Evolutionary conservation across 352 stramenopile species (phyloP).

Genomic region (Phytophthora fragariae): DNA sequence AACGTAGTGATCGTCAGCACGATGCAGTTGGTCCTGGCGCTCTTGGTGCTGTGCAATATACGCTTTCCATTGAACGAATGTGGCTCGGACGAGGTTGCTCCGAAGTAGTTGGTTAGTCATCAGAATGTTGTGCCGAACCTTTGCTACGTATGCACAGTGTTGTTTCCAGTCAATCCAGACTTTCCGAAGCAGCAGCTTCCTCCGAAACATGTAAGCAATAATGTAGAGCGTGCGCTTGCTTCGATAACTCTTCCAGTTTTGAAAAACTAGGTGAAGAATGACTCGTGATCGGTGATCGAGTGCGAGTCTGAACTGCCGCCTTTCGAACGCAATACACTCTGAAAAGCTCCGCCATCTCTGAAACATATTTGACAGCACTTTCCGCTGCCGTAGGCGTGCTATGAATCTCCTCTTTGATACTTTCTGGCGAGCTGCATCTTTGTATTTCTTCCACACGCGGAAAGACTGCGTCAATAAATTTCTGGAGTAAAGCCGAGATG

Average conservation of each 20-base stretch:
- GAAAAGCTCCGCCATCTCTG: constrained; percentile 18
- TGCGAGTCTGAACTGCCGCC: background rate
- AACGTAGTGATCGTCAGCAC: constrained; percentile 24
- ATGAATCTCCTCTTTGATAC: constrained; percentile 14
- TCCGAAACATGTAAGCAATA: constrained; percentile 21
- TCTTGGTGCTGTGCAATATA: constrained; percentile 19
- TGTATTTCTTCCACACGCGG: constrained; percentile 18
- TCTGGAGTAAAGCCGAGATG: background rate
- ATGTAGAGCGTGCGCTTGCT: constrained; percentile 31
- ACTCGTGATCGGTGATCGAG: constrained; percentile 2
- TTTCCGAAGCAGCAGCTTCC: constrained; percentile 22
- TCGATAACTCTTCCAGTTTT: constrained; percentile 27
- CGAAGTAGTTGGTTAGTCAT: constrained; percentile 38
- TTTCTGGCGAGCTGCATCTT: constrained; percentile 12
- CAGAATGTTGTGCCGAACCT: constrained; percentile 40
- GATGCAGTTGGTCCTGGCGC: background rate
- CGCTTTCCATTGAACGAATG: constrained; percentile 41
- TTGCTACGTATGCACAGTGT: constrained; percentile 25
- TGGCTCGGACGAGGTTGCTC: constrained; percentile 31
- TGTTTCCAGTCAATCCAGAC: constrained; percentile 34
- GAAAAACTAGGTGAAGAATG: constrained; percentile 18
- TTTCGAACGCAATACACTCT: background rate
- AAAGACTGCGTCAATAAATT: constrained; percentile 11
- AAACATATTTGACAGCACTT: constrained; percentile 20
- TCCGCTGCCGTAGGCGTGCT: constrained; percentile 14